These are phyloP conservation scores for Yamadazyma siamensis DNA, from an alignment of 1,139 yeast genomes.

Conservation along the genomic window DNA sequence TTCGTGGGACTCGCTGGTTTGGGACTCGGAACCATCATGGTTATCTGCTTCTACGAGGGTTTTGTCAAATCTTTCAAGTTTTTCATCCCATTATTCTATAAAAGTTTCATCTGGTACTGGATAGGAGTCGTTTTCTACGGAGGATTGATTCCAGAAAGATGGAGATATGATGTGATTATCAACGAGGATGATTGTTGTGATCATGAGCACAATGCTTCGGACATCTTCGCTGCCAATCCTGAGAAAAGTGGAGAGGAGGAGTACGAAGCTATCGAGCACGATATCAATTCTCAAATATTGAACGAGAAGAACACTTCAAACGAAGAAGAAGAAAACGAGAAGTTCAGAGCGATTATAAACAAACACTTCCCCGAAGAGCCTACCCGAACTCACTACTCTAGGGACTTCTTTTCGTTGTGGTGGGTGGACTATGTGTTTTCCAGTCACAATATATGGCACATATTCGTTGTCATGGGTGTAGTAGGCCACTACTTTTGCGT, in stretches of 20 bases:
- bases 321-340: conserved; percentile 18
- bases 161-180: conserved; percentile 64
- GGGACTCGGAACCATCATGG: conserved; percentile 66
- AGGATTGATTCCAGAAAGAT: conserved; percentile 84
- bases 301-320: conserved; percentile 8
- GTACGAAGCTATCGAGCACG: conserved; percentile 38
- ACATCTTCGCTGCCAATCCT: conserved; percentile 33
- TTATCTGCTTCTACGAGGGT: conserved; percentile 58
- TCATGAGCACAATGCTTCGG: conserved; percentile 29
- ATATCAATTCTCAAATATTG: conserved; percentile 21
- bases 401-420: conserved; percentile 65
- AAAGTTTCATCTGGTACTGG: conserved; percentile 70
- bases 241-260: conserved; percentile 46
- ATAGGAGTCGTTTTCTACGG: conserved; percentile 88
- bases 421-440: conserved; percentile 76
- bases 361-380: conserved; percentile 58
- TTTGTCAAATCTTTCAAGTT: conserved; percentile 45
- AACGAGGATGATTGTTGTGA: conserved; percentile 32
- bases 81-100: conserved; percentile 58
- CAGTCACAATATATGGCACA: conserved; percentile 93
- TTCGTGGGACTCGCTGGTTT: conserved; percentile 76
- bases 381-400: conserved; percentile 35
- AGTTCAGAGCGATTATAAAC: conserved; percentile 35
- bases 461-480: conserved; percentile 83
- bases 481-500: conserved; percentile 81